These are phyloP conservation scores for Pueraria montana DNA, from an alignment of 306 rosid species.

Conservation along the genomic window DNA sequence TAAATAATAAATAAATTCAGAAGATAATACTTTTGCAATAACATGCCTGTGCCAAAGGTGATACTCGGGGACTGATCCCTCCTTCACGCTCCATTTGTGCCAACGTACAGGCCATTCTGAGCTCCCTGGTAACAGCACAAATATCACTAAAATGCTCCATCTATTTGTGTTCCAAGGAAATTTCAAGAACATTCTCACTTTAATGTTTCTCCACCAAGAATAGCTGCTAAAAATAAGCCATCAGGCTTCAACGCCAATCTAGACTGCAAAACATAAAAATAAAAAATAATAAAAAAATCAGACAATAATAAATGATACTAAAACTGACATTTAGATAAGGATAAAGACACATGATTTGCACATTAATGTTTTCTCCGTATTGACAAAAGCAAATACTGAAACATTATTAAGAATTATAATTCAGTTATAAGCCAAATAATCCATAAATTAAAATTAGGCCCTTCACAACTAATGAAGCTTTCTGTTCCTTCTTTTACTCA, in stretches of 20 bases:
- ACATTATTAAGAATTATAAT: constrained; percentile 11
- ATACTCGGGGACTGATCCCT: constrained; percentile 92
- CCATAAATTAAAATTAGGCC: neutral
- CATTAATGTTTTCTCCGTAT: no score
- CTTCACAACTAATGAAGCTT: neutral
- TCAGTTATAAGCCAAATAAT: no score
- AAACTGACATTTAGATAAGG: constrained; percentile 1
- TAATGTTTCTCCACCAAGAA: constrained; percentile 96
- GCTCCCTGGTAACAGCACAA: constrained; percentile 71
- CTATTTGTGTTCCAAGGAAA: constrained; percentile 36
- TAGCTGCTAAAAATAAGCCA: constrained; percentile 93
- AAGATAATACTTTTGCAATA: constrained; percentile 27
- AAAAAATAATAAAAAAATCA: no score
- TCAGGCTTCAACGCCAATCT: constrained; percentile 95
- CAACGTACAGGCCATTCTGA: constrained; percentile 95
- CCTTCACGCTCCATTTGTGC: constrained; percentile 99
- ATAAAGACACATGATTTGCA: neutral
- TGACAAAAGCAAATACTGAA: constrained; percentile 30
- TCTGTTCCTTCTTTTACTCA: neutral
- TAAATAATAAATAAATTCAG: constrained; percentile 13
- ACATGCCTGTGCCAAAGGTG: constrained; percentile 94
- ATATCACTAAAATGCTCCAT: constrained; percentile 42
- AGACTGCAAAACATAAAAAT: constrained; percentile 66
- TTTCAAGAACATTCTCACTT: constrained; percentile 54
- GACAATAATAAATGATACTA: constrained; percentile 4